phyloP scores from a whole-genome alignment of 2,329 filamentous ascomycete genomes.

The Diplodia sapinea region DNA sequence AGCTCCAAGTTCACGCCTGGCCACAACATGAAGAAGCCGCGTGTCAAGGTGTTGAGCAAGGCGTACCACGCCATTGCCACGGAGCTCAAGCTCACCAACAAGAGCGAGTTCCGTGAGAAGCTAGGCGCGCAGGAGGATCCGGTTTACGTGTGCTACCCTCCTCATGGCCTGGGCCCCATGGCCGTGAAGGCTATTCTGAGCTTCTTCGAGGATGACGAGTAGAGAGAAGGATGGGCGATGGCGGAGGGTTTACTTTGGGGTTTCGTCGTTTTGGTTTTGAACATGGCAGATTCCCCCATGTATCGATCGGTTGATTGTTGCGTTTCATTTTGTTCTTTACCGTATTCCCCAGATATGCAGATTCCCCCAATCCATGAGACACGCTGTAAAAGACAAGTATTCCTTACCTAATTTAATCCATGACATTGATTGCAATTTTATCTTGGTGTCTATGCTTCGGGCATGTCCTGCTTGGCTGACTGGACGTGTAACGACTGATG shows the following conservation, averaged over 20 bases:
- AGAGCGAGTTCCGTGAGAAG: constrained; percentile 90
- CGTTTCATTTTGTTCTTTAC: neutral
- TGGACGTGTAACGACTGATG: neutral
- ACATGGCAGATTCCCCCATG: constrained; percentile 18
- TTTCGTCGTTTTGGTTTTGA: neutral
- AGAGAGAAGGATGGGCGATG: neutral
- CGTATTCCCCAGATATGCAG: constrained; percentile 19
- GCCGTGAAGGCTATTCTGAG: constrained; percentile 85
- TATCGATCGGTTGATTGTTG: neutral
- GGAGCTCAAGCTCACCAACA: constrained; percentile 80
- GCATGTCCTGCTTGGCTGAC: neutral
- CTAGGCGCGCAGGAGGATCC: constrained; percentile 83
- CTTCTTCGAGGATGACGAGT: constrained; percentile 79
- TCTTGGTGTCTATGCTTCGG: neutral
- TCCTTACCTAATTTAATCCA: constrained; percentile 2
- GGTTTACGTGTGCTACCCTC: constrained; percentile 88
- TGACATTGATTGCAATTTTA: neutral
- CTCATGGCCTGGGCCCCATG: constrained; percentile 79
- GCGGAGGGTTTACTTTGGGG: neutral
- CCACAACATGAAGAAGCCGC: constrained; percentile 78
- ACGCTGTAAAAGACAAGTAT: constrained; percentile 2
- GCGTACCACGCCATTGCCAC: constrained; percentile 83
- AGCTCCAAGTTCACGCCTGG: constrained; percentile 75
- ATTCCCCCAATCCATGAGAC: constrained; percentile 21
- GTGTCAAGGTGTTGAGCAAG: constrained; percentile 79